phyloP scores from a whole-genome alignment of 1,284 basidiomycete species.

The Cystobasidium slooffiae region DNA sequence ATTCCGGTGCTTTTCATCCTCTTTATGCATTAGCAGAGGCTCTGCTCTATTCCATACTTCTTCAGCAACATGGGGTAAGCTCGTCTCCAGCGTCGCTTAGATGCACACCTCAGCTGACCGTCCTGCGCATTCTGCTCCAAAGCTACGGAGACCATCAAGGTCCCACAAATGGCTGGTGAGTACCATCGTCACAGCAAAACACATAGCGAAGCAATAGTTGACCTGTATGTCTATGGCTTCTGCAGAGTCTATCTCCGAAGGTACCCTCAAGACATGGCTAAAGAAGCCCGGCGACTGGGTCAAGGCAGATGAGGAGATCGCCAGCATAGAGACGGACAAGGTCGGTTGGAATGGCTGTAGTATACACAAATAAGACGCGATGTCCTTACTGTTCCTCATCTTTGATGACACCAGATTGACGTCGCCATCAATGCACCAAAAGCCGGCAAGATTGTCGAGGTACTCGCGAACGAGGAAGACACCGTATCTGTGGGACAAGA shows the following conservation, averaged over 20 bases:
- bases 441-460: conserved; percentile 84
- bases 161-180: conserved; percentile 93
- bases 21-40: neutral
- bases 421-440: conserved; percentile 95
- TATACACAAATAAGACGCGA: neutral
- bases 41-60: conserved; percentile 15
- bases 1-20: neutral
- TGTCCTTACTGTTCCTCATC: neutral
- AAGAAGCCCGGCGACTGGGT: conserved; percentile 94
- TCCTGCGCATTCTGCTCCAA: neutral
- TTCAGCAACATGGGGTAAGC: conserved; percentile 12
- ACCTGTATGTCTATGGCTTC: neutral
- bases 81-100: neutral
- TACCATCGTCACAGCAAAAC: neutral
- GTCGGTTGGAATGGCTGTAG: conserved; percentile 59
- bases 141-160: conserved; percentile 78
- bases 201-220: neutral
- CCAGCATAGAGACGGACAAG: conserved; percentile 99
- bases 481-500: conserved; percentile 96
- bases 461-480: conserved; percentile 87
- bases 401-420: conserved; percentile 73
- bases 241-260: conserved; percentile 82
- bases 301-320: conserved; percentile 90
- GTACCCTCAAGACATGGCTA: conserved; percentile 92
- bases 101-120: neutral